Evolutionary conservation across 2,329 filamentous ascomycete genomes (phyloP).

Genomic region (Fusarium sp.): DNA sequence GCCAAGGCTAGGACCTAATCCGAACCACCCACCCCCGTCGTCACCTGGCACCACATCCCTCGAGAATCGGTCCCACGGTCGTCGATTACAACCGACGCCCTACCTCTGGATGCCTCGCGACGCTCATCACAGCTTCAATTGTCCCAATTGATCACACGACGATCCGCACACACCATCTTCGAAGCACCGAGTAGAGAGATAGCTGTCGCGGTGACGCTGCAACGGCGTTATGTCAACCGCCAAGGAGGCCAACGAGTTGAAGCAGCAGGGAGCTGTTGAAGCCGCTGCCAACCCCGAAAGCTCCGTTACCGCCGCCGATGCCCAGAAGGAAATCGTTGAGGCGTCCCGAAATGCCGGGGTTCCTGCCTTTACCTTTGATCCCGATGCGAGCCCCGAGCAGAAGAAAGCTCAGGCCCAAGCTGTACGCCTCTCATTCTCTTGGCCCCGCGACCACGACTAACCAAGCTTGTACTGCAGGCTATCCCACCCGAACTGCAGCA

Average conservation of each 20-base stretch:
- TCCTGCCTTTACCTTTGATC: slow-evolving; percentile 86
- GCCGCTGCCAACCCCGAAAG: slow-evolving; percentile 79
- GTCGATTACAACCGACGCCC: slow-evolving; percentile 22
- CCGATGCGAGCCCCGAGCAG: slow-evolving; percentile 83
- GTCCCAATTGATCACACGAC: slow-evolving; percentile 38
- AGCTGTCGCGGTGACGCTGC: slow-evolving; percentile 29
- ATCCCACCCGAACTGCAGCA: slow-evolving; percentile 54
- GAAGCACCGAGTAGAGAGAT: slow-evolving; percentile 22
- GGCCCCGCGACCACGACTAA: slow-evolving; percentile 16
- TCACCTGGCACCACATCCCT: slow-evolving; percentile 21
- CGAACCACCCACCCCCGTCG: slow-evolving; percentile 19
- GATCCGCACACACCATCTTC: neutral
- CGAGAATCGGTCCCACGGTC: slow-evolving; percentile 9
- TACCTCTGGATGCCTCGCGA: slow-evolving; percentile 36
- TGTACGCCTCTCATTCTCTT: slow-evolving; percentile 62
- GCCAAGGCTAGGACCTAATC: slow-evolving; percentile 16
- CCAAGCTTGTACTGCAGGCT: slow-evolving; percentile 43
- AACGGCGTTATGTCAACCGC: slow-evolving; percentile 50
- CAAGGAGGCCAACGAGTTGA: slow-evolving; percentile 70
- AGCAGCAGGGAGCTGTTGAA: slow-evolving; percentile 83
- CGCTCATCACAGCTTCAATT: slow-evolving; percentile 22
- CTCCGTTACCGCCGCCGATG: slow-evolving; percentile 74
- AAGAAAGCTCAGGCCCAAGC: slow-evolving; percentile 84
- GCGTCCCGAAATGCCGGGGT: slow-evolving; percentile 84
- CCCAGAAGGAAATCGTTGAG: slow-evolving; percentile 78